Conservation (phyloP, 495 filamentous ascomycete species). For the Lophiostoma macrostomum region DNA sequence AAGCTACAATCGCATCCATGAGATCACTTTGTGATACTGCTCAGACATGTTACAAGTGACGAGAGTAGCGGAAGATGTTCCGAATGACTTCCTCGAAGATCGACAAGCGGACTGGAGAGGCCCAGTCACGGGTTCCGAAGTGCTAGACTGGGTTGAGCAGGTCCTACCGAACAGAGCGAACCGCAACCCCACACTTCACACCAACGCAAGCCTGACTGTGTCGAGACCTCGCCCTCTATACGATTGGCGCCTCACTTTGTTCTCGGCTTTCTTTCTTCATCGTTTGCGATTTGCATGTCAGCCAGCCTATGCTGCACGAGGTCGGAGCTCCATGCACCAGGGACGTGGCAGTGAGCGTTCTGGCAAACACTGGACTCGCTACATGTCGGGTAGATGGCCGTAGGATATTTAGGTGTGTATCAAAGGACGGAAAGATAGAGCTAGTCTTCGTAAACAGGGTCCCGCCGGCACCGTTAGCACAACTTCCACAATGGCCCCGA, state of each 20-base stretch:
- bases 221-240: conserved; percentile 12
- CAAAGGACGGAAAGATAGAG: no score
- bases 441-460: conserved; percentile 11
- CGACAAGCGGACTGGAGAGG: not conserved
- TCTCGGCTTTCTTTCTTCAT: conserved; percentile 16
- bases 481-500: conserved; percentile 23
- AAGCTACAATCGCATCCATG: no score
- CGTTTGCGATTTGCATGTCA: no score
- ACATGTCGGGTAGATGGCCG: no score
- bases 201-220: conserved; percentile 9
- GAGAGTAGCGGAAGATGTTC: no score
- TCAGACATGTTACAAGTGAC: no score
- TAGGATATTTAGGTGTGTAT: no score
- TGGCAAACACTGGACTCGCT: no score
- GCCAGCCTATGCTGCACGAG: no score
- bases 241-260: conserved; percentile 6
- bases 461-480: conserved; percentile 12
- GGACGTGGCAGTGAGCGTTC: conserved; percentile 27
- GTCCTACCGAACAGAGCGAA: conserved; percentile 17
- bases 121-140: not conserved
- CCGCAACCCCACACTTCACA: conserved; percentile 25
- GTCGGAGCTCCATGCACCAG: no score
- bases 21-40: no score
- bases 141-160: conserved; percentile 7
- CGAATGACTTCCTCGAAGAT: no score